Evolutionary conservation across 768 basidiomycete genomes (phyloP).

Genomic region (Russula brevipes): DNA sequence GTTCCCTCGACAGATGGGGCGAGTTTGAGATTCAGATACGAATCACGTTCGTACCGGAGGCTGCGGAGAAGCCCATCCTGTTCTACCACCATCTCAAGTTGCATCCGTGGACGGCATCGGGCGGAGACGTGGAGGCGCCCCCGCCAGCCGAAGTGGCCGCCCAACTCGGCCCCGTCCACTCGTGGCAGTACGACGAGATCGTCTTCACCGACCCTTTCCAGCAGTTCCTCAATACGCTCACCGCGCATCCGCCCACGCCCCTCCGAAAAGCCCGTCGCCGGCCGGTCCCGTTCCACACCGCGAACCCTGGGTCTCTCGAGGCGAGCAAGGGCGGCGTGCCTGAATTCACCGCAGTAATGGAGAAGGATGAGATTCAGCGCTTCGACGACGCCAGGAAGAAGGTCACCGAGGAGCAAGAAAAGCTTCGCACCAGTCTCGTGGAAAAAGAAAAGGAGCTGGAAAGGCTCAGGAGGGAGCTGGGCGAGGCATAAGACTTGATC

Average conservation of each 20-base stretch:
- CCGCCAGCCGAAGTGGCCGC: constrained; percentile 62
- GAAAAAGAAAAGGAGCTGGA: constrained; percentile 82
- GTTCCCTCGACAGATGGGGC: constrained; percentile 65
- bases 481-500: constrained; percentile 15
- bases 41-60: constrained; percentile 83
- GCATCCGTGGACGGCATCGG: constrained; percentile 73
- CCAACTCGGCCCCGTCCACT: constrained; percentile 76
- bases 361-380: constrained; percentile 76
- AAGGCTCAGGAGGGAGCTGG: constrained; percentile 53
- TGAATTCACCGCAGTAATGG: constrained; percentile 83
- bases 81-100: constrained; percentile 94
- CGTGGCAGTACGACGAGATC: constrained; percentile 99
- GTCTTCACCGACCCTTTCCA: constrained; percentile 93
- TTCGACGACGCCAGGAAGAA: constrained; percentile 70
- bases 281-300: constrained; percentile 68
- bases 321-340: constrained; percentile 63
- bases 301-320: constrained; percentile 49
- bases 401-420: constrained; percentile 71
- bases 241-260: constrained; percentile 75
- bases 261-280: constrained; percentile 58
- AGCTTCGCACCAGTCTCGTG: constrained; percentile 58
- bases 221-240: constrained; percentile 76
- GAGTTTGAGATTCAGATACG: constrained; percentile 96
- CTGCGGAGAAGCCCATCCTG: constrained; percentile 83
- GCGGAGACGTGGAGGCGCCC: constrained; percentile 63